phyloP scores from a whole-genome alignment of 2,329 filamentous ascomycete genomes.

The Trichoderma polysporum region DNA sequence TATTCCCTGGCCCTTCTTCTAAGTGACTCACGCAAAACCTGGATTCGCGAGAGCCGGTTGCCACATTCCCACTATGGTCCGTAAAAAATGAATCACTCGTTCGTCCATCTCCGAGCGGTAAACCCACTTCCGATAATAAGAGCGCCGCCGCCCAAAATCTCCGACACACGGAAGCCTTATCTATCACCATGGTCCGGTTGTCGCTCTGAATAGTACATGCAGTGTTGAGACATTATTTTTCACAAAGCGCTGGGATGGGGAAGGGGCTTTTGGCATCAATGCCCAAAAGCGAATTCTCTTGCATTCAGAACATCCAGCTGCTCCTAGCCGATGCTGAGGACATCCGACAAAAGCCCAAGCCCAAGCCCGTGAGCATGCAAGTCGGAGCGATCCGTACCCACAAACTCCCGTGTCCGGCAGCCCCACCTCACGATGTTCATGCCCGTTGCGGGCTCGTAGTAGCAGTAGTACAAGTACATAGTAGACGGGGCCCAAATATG shows the following conservation, averaged over 20 bases:
- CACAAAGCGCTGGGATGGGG: background rate
- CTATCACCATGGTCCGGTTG: constrained; percentile 1
- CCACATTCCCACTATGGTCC: background rate
- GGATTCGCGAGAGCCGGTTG: background rate
- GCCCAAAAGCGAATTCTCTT: background rate
- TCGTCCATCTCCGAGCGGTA: constrained; percentile 4
- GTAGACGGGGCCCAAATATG: background rate
- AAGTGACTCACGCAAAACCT: background rate
- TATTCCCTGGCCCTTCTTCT: background rate
- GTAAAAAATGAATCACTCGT: background rate
- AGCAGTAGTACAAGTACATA: background rate
- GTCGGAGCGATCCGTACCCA: constrained; percentile 24
- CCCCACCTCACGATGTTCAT: constrained; percentile 21
- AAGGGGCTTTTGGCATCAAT: background rate
- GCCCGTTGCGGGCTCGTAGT: background rate
- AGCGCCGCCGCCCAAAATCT: constrained; percentile 15
- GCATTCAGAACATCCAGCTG: background rate
- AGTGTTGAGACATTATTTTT: background rate
- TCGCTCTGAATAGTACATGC: constrained; percentile 2
- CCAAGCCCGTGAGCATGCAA: constrained; percentile 17
- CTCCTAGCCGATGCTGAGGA: constrained; percentile 13
- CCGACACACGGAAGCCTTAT: constrained; percentile 16
- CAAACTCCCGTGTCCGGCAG: constrained; percentile 12
- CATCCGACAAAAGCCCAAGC: constrained; percentile 10
- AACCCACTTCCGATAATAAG: constrained; percentile 5